Percentiles rank a stretch among this genome's conserved stretches.
These are phyloP conservation scores for Pelargonium citronellum DNA, from an alignment of 441 rosid genomes.

Conservation along the genomic window DNA sequence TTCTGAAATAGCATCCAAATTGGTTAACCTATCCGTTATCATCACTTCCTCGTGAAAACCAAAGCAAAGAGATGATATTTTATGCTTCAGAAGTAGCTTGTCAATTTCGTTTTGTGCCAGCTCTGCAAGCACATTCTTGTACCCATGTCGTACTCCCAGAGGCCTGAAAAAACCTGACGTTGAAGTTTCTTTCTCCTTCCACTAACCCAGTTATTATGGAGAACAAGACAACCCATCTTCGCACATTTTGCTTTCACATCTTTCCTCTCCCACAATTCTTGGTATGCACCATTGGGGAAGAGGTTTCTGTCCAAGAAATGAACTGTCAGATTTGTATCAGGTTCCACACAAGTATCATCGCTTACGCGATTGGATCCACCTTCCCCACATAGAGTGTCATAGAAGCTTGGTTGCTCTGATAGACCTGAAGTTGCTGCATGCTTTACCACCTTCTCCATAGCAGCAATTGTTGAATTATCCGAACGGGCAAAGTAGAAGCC, in stretches of 20 bases:
- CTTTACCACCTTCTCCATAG: conserved; percentile 78
- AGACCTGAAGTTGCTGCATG: conserved; percentile 71
- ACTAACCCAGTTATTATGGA: conserved; percentile 82
- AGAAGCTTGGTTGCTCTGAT: conserved; percentile 94
- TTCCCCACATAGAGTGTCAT: conserved; percentile 81
- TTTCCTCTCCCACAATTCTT: conserved; percentile 56
- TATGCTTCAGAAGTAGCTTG: conserved; percentile 6
- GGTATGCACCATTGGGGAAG: conserved; percentile 86
- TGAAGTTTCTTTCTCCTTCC: conserved; percentile 82
- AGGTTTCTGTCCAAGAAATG: conserved; percentile 75
- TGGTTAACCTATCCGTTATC: conserved; percentile 14
- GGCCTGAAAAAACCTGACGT: conserved; percentile 66
- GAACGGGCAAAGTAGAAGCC: conserved; percentile 81
- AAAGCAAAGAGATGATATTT: conserved; percentile 19
- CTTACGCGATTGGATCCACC: conserved; percentile 63
- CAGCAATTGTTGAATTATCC: conserved; percentile 56
- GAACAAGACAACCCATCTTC: conserved; percentile 53
- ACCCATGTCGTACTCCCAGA: conserved; percentile 71
- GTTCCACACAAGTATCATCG: conserved; percentile 56
- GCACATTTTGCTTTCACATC: conserved; percentile 55
- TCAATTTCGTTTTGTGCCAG: conserved; percentile 18
- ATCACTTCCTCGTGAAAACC: conserved; percentile 21
- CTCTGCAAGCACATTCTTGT: conserved; percentile 61
- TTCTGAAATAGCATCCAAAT: background rate
- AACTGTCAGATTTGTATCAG: conserved; percentile 59